phyloP scores from a whole-genome alignment of 257 asterid species.

The Petunia secreta region DNA sequence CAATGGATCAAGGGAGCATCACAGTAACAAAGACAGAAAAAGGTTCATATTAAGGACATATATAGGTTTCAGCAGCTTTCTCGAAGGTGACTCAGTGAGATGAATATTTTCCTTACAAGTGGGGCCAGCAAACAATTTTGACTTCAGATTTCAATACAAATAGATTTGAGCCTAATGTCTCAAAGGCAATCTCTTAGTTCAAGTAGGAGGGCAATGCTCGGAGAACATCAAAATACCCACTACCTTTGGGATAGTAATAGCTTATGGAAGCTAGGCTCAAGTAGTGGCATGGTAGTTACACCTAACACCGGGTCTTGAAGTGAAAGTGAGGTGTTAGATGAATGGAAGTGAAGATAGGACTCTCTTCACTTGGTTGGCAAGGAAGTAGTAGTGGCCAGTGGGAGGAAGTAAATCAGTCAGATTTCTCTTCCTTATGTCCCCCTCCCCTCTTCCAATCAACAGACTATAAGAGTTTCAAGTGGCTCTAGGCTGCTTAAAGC shows the following conservation, averaged over 20 bases:
- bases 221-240: neutral
- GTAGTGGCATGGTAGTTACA: neutral
- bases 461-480: neutral
- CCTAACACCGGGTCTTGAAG: neutral
- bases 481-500: neutral
- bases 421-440: neutral
- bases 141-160: neutral
- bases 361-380: neutral
- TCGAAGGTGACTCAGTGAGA: neutral
- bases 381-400: neutral
- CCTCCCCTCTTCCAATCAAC: neutral
- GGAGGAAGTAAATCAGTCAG: neutral
- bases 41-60: conserved; percentile 8
- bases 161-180: neutral
- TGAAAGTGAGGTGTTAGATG: neutral
- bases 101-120: neutral
- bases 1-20: conserved; percentile 9
- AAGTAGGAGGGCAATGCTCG: neutral
- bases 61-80: neutral
- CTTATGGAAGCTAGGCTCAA: neutral
- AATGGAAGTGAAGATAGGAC: neutral
- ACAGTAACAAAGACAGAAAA: neutral
- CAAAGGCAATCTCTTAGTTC: neutral
- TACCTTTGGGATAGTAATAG: neutral
- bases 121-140: neutral